These are phyloP conservation scores for Dothideomycetes sp. DNA, from an alignment of 2,329 filamentous ascomycete species.

Conservation along the genomic window DNA sequence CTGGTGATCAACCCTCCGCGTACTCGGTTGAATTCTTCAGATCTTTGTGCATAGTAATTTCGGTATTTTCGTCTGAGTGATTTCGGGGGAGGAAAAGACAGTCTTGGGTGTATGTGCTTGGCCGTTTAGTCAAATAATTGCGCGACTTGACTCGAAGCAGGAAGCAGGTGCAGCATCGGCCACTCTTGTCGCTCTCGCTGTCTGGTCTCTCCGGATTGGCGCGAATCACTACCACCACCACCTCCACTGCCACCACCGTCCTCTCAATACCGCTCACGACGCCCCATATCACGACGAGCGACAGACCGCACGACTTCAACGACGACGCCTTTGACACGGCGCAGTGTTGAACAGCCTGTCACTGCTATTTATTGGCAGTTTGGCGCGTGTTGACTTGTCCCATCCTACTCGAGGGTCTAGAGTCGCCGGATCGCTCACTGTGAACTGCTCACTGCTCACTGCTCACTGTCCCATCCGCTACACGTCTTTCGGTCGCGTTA, in stretches of 20 bases:
- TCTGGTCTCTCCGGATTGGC: too few species aligned
- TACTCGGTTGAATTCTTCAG: too few species aligned
- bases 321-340: conserved; percentile 8
- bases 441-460: too few species aligned
- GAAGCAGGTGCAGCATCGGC: conserved; percentile 2
- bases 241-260: conserved; percentile 1
- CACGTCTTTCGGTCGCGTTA: neutral
- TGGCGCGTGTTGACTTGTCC: too few species aligned
- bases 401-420: too few species aligned
- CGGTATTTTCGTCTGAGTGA: neutral
- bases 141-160: conserved; percentile 1
- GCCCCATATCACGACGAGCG: neutral
- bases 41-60: neutral
- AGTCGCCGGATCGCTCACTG: too few species aligned
- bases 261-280: conserved; percentile 1
- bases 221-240: conserved; percentile 3
- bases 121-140: neutral
- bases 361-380: too few species aligned
- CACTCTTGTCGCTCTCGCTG: conserved; percentile 6
- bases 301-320: neutral
- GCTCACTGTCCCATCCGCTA: too few species aligned
- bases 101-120: neutral
- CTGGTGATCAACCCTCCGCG: too few species aligned
- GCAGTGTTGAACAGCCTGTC: conserved; percentile 3
- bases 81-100: conserved; percentile 1